phyloP scores from a whole-genome alignment of 2,329 filamentous ascomycete genomes.

The Beauveria australis region DNA sequence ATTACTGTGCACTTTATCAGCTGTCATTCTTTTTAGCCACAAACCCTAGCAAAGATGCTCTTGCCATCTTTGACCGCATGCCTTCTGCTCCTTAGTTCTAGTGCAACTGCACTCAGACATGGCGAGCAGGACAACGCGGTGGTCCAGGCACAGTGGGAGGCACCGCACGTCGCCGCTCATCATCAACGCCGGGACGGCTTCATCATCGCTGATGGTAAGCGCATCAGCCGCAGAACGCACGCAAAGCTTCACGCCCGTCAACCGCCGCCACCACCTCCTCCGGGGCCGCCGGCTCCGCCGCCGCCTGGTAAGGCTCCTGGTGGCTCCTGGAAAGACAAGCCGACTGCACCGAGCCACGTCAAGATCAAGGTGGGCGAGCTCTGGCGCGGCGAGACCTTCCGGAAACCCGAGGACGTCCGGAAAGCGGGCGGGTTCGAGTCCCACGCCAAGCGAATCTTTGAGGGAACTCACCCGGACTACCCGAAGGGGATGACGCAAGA shows the following conservation, averaged over 20 bases:
- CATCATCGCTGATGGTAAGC: background rate
- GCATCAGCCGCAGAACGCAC: background rate
- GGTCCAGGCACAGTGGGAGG: background rate
- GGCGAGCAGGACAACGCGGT: background rate
- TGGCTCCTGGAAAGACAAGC: background rate
- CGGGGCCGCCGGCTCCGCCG: background rate
- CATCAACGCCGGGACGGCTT: background rate
- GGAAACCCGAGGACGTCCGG: background rate
- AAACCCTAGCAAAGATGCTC: background rate
- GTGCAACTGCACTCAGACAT: background rate
- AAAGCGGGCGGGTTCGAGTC: background rate
- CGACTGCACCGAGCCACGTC: background rate
- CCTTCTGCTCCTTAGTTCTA: background rate
- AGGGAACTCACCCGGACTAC: background rate
- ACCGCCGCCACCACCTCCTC: background rate
- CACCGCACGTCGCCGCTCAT: background rate
- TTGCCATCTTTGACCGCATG: background rate
- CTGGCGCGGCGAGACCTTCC: background rate
- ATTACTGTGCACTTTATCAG: background rate
- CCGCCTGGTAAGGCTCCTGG: background rate
- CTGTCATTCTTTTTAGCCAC: background rate
- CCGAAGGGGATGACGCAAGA: background rate
- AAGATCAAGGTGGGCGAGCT: background rate
- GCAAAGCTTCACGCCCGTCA: background rate
- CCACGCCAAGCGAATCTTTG: background rate